Base-by-base conservation (phyloP, 2,329 filamentous ascomycete genomes). In the Atkinsonella texensis region DNA sequence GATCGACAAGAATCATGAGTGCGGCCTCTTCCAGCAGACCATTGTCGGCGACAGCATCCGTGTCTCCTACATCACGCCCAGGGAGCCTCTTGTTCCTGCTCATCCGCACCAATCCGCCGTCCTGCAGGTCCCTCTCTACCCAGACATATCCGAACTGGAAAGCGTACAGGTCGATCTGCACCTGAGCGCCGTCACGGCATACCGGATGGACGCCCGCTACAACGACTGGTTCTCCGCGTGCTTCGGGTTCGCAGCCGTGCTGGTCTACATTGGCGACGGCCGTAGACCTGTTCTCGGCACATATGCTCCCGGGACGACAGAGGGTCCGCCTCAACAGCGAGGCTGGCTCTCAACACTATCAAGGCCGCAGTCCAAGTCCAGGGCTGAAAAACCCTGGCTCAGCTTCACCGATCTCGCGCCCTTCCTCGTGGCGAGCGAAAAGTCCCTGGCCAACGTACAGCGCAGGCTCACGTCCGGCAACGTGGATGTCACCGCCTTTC, bases 351-450 rank as follows among this genome's bases (percentile, higher is more conserved):
- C 63, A 9, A 61, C 58, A 31, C 56, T 70, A 40, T 58, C 61
- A 40, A 50, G 40, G n/a, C 35, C 5, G 32, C 33, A 15, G 54
- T 53, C 5, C 38, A 59, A 35, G 17, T 54, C 54, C n/a, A n/a
- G n/a, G n/a, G n/a, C n/a, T 9, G 65, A 74, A 12, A 62, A 70
- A 12, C 70, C 74, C 38, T 76, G 71, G 61, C 74, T 91, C 43
- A 80, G 78, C 2, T 93, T 91, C 66, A 79, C 81, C 40, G 87
- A 93, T 65, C 79, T 79, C 56, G 86, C 87, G 1, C 84, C 87
- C 0, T 86, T 85, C 63, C 76, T 95, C 13, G 66, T 95, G 23
- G 75, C 84, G 5, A 87, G 83, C 0, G 74, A 82, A 54, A 76
- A 80, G 2, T 93, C 86, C 1, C 74, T 90, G n/a, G 67, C 73